Conservation (phyloP, 345 rosid genomes). For the Populus simonii region DNA sequence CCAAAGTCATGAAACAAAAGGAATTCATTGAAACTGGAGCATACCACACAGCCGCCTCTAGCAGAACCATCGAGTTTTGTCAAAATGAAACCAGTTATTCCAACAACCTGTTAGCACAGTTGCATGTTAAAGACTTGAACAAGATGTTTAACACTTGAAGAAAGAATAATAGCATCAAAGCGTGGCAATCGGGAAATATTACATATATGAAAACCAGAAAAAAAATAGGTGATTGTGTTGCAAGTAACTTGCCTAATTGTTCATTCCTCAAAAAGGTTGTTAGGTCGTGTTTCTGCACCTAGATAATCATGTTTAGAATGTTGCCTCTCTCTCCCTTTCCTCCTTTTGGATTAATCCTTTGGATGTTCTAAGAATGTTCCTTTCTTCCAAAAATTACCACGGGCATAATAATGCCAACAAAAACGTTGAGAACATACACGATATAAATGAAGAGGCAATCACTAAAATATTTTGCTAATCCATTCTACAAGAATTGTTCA, state of each 20-base stretch:
- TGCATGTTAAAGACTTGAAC: background rate
- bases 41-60: conserved; percentile 96
- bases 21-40: background rate
- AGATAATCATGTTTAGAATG: background rate
- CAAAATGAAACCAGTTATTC: conserved; percentile 86
- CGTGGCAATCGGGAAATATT: background rate
- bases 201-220: background rate
- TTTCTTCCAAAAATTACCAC: background rate
- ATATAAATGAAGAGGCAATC: background rate
- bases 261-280: background rate
- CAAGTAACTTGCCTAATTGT: background rate
- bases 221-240: background rate
- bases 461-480: background rate
- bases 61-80: conserved; percentile 97
- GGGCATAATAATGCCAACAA: background rate
- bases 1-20: background rate
- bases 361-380: background rate
- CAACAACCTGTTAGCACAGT: conserved; percentile 56
- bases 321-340: background rate
- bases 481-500: background rate
- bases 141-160: background rate
- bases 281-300: background rate
- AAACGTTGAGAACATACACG: background rate
- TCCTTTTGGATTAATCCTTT: background rate
- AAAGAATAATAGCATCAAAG: background rate